A percentile compares a stretch with the other conserved stretches of the same genome.
These are phyloP conservation scores for Penicillium sp. DNA, from an alignment of 2,329 filamentous ascomycete genomes.

Conservation along the genomic window DNA sequence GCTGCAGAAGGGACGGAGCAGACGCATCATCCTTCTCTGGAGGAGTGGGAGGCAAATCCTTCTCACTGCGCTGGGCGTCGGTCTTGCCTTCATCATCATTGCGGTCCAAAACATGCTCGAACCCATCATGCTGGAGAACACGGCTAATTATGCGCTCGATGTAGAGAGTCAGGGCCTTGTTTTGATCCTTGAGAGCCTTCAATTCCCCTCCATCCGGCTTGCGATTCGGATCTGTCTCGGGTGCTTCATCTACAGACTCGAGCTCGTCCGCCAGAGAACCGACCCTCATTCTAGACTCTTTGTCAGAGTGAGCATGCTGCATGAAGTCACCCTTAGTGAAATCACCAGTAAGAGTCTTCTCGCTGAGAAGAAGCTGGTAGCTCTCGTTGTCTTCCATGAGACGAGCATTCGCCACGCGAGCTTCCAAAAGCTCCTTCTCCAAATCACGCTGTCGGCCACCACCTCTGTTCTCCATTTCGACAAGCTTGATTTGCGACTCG, in stretches of 20 bases:
- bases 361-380: slow-evolving; percentile 88
- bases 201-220: slow-evolving; percentile 75
- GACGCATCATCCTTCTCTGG: slow-evolving; percentile 48
- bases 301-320: slow-evolving; percentile 49
- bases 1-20: slow-evolving; percentile 50
- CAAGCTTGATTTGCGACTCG: slow-evolving; percentile 89
- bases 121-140: slow-evolving; percentile 87
- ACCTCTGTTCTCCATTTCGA: slow-evolving; percentile 89
- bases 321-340: slow-evolving; percentile 78
- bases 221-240: slow-evolving; percentile 56
- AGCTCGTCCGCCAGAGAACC: slow-evolving; percentile 81
- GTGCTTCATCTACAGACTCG: slow-evolving; percentile 59
- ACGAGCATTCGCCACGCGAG: slow-evolving; percentile 89
- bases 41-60: slow-evolving; percentile 77
- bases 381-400: slow-evolving; percentile 99
- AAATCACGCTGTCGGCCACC: slow-evolving; percentile 82
- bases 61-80: slow-evolving; percentile 50
- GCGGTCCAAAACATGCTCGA: slow-evolving; percentile 86
- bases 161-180: slow-evolving; percentile 94
- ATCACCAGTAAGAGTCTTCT: slow-evolving; percentile 92
- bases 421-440: slow-evolving; percentile 84
- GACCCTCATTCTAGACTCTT: slow-evolving; percentile 36
- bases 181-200: slow-evolving; percentile 79
- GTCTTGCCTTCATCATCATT: slow-evolving; percentile 50
- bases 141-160: slow-evolving; percentile 99